phyloP scores from a whole-genome alignment of 345 rosid genomes.

The Carallia brachiata region DNA sequence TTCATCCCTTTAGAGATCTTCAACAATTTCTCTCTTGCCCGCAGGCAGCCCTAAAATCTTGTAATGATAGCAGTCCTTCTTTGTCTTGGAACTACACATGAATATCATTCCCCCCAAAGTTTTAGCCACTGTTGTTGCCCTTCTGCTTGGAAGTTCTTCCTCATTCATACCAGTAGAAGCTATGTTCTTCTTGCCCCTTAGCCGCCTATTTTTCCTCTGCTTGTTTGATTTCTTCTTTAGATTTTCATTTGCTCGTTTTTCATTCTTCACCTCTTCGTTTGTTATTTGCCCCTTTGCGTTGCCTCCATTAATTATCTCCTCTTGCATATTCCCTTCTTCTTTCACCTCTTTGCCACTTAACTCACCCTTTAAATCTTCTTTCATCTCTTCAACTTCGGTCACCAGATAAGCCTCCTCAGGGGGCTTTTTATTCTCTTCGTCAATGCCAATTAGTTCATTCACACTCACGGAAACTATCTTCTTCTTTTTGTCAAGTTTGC shows the following conservation, averaged over 20 bases:
- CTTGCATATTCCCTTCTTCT: background rate
- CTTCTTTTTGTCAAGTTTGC: slow-evolving; percentile 3
- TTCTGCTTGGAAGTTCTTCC: slow-evolving; percentile 16
- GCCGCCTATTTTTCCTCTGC: slow-evolving; percentile 8
- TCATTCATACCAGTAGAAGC: slow-evolving; percentile 7
- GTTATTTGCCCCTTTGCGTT: background rate
- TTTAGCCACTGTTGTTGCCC: background rate
- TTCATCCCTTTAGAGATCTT: slow-evolving; percentile 29
- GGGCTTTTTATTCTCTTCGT: slow-evolving; percentile 5
- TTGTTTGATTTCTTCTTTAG: slow-evolving; percentile 11
- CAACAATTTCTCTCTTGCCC: slow-evolving; percentile 26
- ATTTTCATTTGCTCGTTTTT: slow-evolving; percentile 3
- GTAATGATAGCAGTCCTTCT: slow-evolving; percentile 28
- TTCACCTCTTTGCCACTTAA: background rate
- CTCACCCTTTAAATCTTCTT: no score
- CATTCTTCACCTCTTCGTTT: slow-evolving; percentile 3
- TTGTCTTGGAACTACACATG: slow-evolving; percentile 36
- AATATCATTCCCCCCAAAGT: slow-evolving; percentile 29
- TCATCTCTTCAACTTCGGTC: background rate
- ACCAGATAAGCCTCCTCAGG: background rate
- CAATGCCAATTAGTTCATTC: slow-evolving; percentile 3
- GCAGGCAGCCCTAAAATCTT: slow-evolving; percentile 36
- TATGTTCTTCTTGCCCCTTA: background rate
- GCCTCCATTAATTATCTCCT: background rate
- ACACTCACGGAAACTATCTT: slow-evolving; percentile 5